Conservation (phyloP, 257 asterid genomes). For the Nicotiana benthamiana region DNA sequence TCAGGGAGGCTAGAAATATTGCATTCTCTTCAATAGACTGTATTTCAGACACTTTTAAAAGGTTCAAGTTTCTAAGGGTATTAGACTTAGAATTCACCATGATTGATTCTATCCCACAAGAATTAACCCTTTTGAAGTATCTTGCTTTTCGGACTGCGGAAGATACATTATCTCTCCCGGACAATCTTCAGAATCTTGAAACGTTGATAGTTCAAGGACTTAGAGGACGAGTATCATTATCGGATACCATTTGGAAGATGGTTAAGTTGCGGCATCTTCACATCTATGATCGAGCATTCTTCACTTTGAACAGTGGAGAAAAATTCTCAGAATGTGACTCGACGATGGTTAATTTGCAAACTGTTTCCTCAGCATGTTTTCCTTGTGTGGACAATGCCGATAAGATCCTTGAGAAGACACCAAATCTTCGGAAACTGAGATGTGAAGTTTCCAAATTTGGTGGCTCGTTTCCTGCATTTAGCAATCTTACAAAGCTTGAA, state of each 20-base stretch:
- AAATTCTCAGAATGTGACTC: background rate
- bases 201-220: background rate
- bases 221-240: background rate
- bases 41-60: background rate
- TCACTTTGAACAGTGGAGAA: background rate
- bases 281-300: background rate
- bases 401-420: background rate
- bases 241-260: background rate
- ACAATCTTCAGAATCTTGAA: constrained; percentile 7
- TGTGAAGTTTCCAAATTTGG: background rate
- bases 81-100: background rate
- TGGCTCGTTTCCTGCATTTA: background rate
- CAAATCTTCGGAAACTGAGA: constrained; percentile 3
- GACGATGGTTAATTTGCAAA: background rate
- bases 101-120: background rate
- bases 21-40: background rate
- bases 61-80: background rate
- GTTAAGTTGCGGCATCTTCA: constrained; percentile 1
- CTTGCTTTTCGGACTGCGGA: background rate
- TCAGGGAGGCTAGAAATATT: background rate
- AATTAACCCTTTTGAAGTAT: background rate
- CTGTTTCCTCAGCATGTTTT: background rate
- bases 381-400: background rate
- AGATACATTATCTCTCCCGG: background rate
- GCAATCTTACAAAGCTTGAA: background rate